Conservation (phyloP, 2,329 filamentous ascomycete genomes). For the Thermoascus crustaceus region DNA sequence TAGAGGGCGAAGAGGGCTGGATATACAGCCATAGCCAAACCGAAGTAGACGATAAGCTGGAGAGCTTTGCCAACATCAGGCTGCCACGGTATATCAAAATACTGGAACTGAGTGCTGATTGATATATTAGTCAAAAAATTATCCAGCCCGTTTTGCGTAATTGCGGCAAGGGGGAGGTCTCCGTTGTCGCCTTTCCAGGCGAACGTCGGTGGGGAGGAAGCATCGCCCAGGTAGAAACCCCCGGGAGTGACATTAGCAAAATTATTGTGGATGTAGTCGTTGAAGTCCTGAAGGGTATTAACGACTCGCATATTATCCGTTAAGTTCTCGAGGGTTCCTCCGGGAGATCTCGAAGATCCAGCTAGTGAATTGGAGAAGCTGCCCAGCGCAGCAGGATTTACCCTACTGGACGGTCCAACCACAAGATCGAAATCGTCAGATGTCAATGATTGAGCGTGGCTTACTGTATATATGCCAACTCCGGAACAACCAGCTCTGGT, state of each 20-base stretch:
- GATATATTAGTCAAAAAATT: conserved; percentile 58
- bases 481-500: conserved; percentile 46
- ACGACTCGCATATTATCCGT: conserved; percentile 43
- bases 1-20: conserved; percentile 86
- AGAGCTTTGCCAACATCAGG: conserved; percentile 63
- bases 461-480: conserved; percentile 11
- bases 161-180: conserved; percentile 44
- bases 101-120: conserved; percentile 63
- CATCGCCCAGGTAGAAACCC: conserved; percentile 68
- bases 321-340: conserved; percentile 27
- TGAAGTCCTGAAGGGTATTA: conserved; percentile 60
- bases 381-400: conserved; percentile 18
- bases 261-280: conserved; percentile 52
- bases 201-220: conserved; percentile 53
- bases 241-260: conserved; percentile 65
- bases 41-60: conserved; percentile 74
- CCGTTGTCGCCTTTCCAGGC: conserved; percentile 59
- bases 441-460: conserved; percentile 20
- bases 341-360: conserved; percentile 20
- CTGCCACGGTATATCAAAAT: conserved; percentile 67
- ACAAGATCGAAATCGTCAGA: conserved; percentile 26
- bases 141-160: conserved; percentile 57
- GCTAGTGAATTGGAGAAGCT: conserved; percentile 10
- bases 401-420: conserved; percentile 26
- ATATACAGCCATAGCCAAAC: conserved; percentile 66